Base-by-base conservation (phyloP, 164 flowering plant species). In the Nymphaea thermarum region DNA sequence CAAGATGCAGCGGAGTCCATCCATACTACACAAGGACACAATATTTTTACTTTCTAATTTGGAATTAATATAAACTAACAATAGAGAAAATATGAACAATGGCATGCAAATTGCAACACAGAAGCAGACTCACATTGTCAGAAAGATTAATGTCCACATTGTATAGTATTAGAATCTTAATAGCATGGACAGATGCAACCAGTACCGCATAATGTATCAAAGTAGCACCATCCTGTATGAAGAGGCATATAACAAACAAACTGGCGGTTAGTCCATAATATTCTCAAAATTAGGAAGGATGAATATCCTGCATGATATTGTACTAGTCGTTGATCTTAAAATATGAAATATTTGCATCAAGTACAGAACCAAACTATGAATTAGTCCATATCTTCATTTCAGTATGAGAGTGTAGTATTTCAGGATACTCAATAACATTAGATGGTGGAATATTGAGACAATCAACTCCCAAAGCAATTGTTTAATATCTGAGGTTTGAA, bases 1-100 rank as follows among this genome's bases (percentile, higher is more conserved):
- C 97, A 61, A 94, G 80, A 81, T 94, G 98, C 71, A 94, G 70
- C 17, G 98, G 96, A 44, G 97, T 91, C 98, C 98, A 91, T 4
- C 98, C 98, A 78, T 88, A 90, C 98, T 94, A 77, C 43, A 71
- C 72, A 60, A 43, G 53, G 43, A 17, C 62, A 66, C 36, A 67
- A 65, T 17, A 62, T 6, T 64, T 41, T 8, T 7, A 51, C 15
- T 60, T 66, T 63, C 1, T 45, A 5, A 45, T 45, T 45, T 45
- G 43, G 43, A 60, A 73, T 16, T 60, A 6, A 25, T n/a, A 4
- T 18, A 36, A 60, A 7, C 17, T 45, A 60, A 45, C 15, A 36
- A 43, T 5, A 10, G n/a, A 16, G 43, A 43, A 36, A 60, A 65
- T 36, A 17, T 43, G 3, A 11, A 25, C 43, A 62, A 55, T 5